Conservation (phyloP, 2,329 filamentous ascomycete species). For the Monilinia aucupariae region DNA sequence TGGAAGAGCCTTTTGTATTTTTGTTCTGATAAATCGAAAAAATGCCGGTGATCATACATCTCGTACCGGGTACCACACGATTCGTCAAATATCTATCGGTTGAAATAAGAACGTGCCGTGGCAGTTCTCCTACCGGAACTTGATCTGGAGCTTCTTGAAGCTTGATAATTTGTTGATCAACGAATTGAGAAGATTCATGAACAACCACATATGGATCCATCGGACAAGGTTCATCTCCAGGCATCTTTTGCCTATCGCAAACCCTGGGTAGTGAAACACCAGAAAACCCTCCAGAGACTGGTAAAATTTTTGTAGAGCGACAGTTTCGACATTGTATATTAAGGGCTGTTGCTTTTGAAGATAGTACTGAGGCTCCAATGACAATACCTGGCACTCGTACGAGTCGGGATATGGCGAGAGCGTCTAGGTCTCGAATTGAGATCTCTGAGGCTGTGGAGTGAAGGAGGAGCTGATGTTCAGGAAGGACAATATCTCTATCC, state of each 20-base stretch:
- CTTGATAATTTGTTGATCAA: conserved; percentile 97
- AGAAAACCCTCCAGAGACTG: conserved; percentile 78
- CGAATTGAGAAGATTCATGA: conserved; percentile 89
- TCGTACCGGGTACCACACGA: conserved; percentile 86
- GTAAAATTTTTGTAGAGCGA: conserved; percentile 62
- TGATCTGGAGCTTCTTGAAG: conserved; percentile 96
- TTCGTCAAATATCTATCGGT: conserved; percentile 97
- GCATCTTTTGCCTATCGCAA: conserved; percentile 60
- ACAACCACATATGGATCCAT: conserved; percentile 94
- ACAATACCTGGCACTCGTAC: conserved; percentile 96
- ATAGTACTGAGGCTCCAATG: conserved; percentile 93
- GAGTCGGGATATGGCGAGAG: conserved; percentile 86
- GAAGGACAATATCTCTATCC: conserved; percentile 59
- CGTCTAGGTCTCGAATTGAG: conserved; percentile 90
- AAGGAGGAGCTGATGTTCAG: conserved; percentile 88
- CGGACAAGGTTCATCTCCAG: conserved; percentile 75
- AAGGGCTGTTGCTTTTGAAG: conserved; percentile 85
- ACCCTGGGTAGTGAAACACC: conserved; percentile 77
- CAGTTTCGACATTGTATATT: conserved; percentile 87
- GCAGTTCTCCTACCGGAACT: conserved; percentile 92
- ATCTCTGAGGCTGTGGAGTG: conserved; percentile 88
- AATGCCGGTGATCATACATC: conserved; percentile 93
- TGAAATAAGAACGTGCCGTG: conserved; percentile 88
- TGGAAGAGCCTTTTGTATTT: conserved; percentile 68
- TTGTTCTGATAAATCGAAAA: conserved; percentile 98